These are phyloP conservation scores for Vanrija humicola DNA, from an alignment of 1,284 basidiomycete species.

Conservation along the genomic window DNA sequence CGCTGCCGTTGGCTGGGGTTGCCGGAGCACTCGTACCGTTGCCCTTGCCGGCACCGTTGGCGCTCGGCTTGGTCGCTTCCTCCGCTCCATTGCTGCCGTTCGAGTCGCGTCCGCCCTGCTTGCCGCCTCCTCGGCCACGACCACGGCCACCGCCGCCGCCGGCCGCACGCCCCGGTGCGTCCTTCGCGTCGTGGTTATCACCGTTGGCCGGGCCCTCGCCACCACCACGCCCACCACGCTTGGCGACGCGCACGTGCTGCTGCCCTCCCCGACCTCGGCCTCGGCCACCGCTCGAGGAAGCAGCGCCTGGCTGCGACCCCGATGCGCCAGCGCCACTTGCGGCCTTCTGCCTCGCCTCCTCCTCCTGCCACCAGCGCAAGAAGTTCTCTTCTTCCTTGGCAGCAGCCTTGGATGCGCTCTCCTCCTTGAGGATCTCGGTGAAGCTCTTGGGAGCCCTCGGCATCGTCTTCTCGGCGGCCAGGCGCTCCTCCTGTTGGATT, in stretches of 20 bases:
- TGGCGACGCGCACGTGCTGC: constrained; percentile 8
- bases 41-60: not conserved
- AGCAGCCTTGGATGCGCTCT: constrained; percentile 49
- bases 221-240: constrained; percentile 5
- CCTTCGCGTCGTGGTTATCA: not conserved
- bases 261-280: constrained; percentile 10
- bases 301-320: not conserved
- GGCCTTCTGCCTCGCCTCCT: constrained; percentile 58
- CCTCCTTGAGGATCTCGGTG: constrained; percentile 80
- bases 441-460: constrained; percentile 59
- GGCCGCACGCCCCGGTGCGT: not conserved
- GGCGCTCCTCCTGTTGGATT: constrained; percentile 73
- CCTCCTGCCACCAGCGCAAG: constrained; percentile 76
- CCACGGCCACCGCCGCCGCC: not conserved
- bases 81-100: not conserved
- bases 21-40: not conserved
- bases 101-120: not conserved
- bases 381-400: constrained; percentile 69
- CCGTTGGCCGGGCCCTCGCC: constrained; percentile 7
- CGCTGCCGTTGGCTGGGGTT: too few relatives aligned
- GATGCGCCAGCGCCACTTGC: not conserved
- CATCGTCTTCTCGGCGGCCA: constrained; percentile 51
- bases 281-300: not conserved
- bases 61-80: not conserved
- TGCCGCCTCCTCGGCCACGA: not conserved